phyloP scores from a whole-genome alignment of 2,329 filamentous ascomycete genomes.

The Phialocephala sp. region DNA sequence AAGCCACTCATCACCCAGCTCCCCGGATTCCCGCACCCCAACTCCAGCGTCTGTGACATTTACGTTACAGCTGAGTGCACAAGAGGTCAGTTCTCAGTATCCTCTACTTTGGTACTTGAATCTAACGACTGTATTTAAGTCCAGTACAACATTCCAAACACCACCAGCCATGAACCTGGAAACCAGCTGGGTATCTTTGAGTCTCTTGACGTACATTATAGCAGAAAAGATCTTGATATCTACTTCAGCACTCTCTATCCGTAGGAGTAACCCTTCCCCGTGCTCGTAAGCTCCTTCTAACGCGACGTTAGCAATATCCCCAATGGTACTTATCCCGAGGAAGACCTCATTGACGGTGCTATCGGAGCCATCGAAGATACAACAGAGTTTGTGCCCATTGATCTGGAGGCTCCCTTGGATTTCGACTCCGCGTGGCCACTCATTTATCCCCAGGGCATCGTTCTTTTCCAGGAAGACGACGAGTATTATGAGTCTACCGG shows the following conservation, averaged over 20 bases:
- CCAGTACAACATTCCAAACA: slow-evolving; percentile 52
- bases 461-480: slow-evolving; percentile 50
- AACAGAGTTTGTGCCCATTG: slow-evolving; percentile 28
- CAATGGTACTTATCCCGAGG: slow-evolving; percentile 47
- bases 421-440: slow-evolving; percentile 53
- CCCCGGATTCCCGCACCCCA: slow-evolving; percentile 34
- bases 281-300: slow-evolving; percentile 4
- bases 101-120: background rate
- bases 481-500: slow-evolving; percentile 34
- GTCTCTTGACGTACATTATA: slow-evolving; percentile 51
- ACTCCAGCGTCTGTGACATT: slow-evolving; percentile 33
- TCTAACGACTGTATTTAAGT: slow-evolving; percentile 26
- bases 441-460: slow-evolving; percentile 53
- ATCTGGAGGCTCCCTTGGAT: slow-evolving; percentile 50
- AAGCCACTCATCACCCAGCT: slow-evolving; percentile 33
- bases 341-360: slow-evolving; percentile 48
- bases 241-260: slow-evolving; percentile 47
- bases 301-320: slow-evolving; percentile 43
- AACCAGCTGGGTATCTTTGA: slow-evolving; percentile 55
- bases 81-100: slow-evolving; percentile 26
- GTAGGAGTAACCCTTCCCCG: slow-evolving; percentile 23
- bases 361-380: slow-evolving; percentile 42
- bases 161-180: slow-evolving; percentile 43
- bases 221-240: slow-evolving; percentile 50
- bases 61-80: slow-evolving; percentile 37